Conservation (phyloP, 2,329 filamentous ascomycete genomes). For the Bipolaris sorokiniana region DNA sequence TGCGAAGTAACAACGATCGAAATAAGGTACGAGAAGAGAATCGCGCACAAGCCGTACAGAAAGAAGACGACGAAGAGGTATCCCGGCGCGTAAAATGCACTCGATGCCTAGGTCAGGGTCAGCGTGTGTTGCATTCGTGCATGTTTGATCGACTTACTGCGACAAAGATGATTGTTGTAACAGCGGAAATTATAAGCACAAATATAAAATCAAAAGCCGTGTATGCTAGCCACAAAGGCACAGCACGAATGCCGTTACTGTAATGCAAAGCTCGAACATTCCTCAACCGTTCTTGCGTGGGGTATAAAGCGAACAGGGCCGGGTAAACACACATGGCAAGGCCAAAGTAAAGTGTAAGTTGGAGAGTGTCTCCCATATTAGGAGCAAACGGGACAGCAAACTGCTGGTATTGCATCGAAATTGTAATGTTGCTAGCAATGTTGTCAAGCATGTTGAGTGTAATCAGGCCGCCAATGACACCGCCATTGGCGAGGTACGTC, state of each 20-base stretch:
- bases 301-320: constrained; percentile 87
- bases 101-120: constrained; percentile 52
- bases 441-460: constrained; percentile 89
- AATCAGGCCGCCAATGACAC: constrained; percentile 72
- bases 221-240: constrained; percentile 87
- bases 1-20: constrained; percentile 81
- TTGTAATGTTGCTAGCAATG: constrained; percentile 70
- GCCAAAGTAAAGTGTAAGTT: constrained; percentile 81
- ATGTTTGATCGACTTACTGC: constrained; percentile 45
- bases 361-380: constrained; percentile 72
- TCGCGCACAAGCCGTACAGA: constrained; percentile 80
- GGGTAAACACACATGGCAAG: constrained; percentile 80
- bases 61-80: constrained; percentile 83
- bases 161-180: constrained; percentile 73
- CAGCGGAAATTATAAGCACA: constrained; percentile 68
- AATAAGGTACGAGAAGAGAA: constrained; percentile 77
- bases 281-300: constrained; percentile 78
- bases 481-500: constrained; percentile 71
- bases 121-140: constrained; percentile 7
- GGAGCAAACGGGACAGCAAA: constrained; percentile 79
- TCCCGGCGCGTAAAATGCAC: constrained; percentile 76
- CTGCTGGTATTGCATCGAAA: constrained; percentile 72
- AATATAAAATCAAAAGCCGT: constrained; percentile 79
- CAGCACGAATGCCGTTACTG: constrained; percentile 83
- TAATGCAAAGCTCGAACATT: constrained; percentile 87